Percentiles rank a stretch among this genome's conserved stretches.
phyloP scores from a whole-genome alignment of 73 alveolate genomes.

The Paramecium caudatum region DNA sequence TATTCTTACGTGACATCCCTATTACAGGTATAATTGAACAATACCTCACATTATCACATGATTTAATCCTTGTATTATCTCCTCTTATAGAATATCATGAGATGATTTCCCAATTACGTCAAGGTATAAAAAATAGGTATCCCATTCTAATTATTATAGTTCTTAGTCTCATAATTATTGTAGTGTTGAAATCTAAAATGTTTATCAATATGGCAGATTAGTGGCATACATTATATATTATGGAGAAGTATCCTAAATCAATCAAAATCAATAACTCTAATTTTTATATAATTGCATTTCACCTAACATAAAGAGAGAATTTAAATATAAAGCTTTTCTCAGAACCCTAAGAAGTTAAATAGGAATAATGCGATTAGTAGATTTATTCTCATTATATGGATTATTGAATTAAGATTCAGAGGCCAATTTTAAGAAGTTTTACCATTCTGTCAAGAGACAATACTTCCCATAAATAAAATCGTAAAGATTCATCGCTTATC shows the following conservation, averaged over 20 bases:
- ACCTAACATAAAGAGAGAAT: background rate
- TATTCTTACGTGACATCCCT: slow-evolving; percentile 8
- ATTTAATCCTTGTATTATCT: background rate
- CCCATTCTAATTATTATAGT: background rate
- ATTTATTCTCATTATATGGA: background rate
- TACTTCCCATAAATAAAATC: no score
- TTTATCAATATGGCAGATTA: background rate
- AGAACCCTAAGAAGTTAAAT: background rate
- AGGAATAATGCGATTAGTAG: slow-evolving; percentile 15
- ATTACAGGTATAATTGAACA: background rate
- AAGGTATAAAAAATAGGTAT: background rate
- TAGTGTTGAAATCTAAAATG: background rate
- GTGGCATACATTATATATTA: background rate
- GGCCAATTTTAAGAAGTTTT: background rate
- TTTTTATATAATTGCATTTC: background rate
- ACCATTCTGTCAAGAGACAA: no score
- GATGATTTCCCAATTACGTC: background rate
- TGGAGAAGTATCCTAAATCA: slow-evolving; percentile 10
- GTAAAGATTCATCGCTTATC: no score
- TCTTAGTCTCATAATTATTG: background rate
- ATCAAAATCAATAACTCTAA: background rate
- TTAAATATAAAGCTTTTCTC: background rate
- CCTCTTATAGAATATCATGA: background rate
- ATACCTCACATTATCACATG: slow-evolving; percentile 6
- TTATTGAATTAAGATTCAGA: background rate